phyloP scores from a whole-genome alignment of 148 eudicot species.

The Rhododendron griersonianum region DNA sequence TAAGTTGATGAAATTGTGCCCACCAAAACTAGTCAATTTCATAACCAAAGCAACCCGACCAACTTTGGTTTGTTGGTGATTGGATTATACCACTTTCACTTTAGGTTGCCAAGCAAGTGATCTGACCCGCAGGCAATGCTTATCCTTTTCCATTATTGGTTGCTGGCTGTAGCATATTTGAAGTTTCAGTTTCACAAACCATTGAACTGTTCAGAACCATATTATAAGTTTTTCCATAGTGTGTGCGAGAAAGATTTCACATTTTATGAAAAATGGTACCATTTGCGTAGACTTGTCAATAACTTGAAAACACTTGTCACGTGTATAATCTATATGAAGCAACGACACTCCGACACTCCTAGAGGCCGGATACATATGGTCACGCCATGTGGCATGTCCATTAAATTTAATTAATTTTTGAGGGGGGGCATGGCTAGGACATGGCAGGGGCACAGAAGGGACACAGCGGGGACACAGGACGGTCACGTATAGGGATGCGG shows the following conservation, averaged over 20 bases:
- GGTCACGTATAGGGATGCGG: too few species aligned
- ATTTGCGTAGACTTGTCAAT: not conserved
- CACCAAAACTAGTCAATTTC: not conserved
- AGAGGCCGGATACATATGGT: too few species aligned
- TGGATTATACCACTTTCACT: not conserved
- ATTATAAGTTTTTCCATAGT: not conserved
- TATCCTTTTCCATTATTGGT: not conserved
- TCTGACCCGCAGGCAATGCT: not conserved
- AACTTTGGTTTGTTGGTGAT: not conserved
- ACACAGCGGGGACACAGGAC: not conserved
- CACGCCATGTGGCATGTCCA: not conserved
- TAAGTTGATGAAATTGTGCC: slow-evolving; percentile 23
- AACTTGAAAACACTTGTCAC: not conserved
- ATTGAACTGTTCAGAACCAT: not conserved
- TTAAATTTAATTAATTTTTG: too few species aligned
- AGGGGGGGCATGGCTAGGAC: not conserved
- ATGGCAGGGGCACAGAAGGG: not conserved
- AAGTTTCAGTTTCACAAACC: not conserved
- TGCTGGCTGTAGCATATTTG: not conserved
- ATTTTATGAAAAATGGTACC: not conserved
- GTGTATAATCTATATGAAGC: not conserved
- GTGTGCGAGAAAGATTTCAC: not conserved
- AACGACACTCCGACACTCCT: not conserved
- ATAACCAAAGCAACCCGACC: not conserved
- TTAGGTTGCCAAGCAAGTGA: not conserved